Base-by-base conservation (phyloP, 73 alveolate genomes). In the Diophrys sp. region DNA sequence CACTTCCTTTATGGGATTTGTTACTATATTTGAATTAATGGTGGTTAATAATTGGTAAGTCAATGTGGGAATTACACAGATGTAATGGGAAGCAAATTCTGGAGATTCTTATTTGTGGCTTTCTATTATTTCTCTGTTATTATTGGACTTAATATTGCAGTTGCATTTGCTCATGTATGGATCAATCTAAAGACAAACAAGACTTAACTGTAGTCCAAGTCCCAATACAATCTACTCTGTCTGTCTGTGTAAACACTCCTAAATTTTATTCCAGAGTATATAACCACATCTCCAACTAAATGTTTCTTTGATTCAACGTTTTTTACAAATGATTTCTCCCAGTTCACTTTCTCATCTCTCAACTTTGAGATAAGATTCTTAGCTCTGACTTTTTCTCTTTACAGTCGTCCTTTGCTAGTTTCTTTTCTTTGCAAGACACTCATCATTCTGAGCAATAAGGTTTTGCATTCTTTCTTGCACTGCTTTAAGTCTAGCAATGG, bases 261-360 rank as follows among this genome's bases (percentile, higher is more conserved):
- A 98, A 87, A 87, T 98, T 97, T 95, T 72, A 97, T 94, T 24
- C 99, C 99, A 24, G 99, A 94, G 32, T 99, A 93, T 23, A 90
- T 85, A 77, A 98, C 83, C 34, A 98, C 93, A 91, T 98, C 99
- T 5, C 99, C 99, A 28, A 97, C 92, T 23, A 95, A 81, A 85
- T 94, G 96, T 81, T 95, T 92, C 70, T 96, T 93, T 56, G 84
- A 91, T 56, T 78, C 91, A 86, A 84, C 95, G 78, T 89, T 80
- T 62, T 54, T 67, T 24, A 78, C 89, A n/a, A 96, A 92, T 70
- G 90, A 80, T 79, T 77, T 84, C 77, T 95, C 84, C 99, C 99
- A 98, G 55, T 95, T 96, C 24, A 79, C 96, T 54, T 97, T 97
- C 85, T 98, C 99, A 33, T 95, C 90, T 56, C 96, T 98, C 31